Evolutionary conservation across 345 rosid species (phyloP).

Genomic region (Eucalyptus coolabah): DNA sequence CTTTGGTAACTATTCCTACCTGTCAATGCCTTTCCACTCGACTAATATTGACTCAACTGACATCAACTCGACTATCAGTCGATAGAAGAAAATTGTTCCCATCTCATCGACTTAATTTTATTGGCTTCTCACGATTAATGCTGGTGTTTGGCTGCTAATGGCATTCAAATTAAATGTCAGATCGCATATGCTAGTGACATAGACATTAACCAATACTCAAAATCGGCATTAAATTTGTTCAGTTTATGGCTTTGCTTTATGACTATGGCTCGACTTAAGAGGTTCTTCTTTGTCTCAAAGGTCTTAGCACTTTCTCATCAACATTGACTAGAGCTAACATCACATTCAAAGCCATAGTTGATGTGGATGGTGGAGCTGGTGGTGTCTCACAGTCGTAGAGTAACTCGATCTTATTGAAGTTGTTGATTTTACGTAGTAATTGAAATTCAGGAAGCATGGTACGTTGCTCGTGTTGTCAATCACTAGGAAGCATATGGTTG

Average conservation of each 20-base stretch:
- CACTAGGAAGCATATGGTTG: background rate
- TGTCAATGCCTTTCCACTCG: background rate
- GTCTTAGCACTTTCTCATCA: background rate
- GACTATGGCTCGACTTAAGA: background rate
- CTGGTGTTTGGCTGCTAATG: background rate
- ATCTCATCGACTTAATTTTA: background rate
- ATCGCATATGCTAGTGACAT: background rate
- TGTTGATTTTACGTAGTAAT: background rate
- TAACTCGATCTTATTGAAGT: background rate
- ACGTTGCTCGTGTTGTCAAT: background rate
- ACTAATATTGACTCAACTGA: background rate
- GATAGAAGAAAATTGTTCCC: background rate
- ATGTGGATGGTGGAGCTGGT: background rate
- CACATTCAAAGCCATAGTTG: background rate
- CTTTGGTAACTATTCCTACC: background rate
- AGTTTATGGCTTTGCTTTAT: background rate
- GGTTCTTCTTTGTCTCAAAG: background rate
- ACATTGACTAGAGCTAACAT: background rate
- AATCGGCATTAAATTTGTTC: background rate
- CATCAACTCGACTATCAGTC: background rate
- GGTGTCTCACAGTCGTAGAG: background rate
- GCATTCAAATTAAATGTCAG: background rate
- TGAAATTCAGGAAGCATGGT: background rate
- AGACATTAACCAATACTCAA: background rate
- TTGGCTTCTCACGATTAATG: background rate